Evolutionary conservation across 2,329 filamentous ascomycete species (phyloP).

Genomic region (Aureobasidium lini): DNA sequence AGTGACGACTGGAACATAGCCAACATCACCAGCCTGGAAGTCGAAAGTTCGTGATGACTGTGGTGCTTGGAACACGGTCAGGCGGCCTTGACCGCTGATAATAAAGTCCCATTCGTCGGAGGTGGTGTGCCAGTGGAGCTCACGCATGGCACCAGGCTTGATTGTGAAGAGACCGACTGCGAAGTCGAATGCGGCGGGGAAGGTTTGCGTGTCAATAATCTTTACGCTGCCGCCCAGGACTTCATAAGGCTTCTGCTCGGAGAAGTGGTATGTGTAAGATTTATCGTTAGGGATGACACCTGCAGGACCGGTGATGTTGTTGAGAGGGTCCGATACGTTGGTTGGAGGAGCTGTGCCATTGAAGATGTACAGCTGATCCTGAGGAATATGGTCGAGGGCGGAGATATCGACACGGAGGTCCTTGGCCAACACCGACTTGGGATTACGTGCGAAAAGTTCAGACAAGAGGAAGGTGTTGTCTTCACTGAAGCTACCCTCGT

Average conservation of each 20-base stretch:
- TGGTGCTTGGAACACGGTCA: conserved; percentile 50
- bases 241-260: conserved; percentile 40
- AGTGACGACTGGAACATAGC: conserved; percentile 48
- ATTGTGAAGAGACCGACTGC: conserved; percentile 51
- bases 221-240: conserved; percentile 53
- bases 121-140: conserved; percentile 57
- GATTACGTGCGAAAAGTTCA: conserved; percentile 43
- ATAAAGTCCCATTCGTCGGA: conserved; percentile 58
- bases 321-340: conserved; percentile 27
- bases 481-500: conserved; percentile 52
- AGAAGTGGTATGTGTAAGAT: conserved; percentile 38
- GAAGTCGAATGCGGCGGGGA: conserved; percentile 50
- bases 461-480: conserved; percentile 53
- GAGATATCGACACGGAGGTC: conserved; percentile 33
- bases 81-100: conserved; percentile 47
- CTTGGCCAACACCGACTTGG: conserved; percentile 35
- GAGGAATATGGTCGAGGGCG: conserved; percentile 31
- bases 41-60: conserved; percentile 48
- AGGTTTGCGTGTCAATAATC: conserved; percentile 50
- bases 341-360: conserved; percentile 31
- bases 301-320: conserved; percentile 38
- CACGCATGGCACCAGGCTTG: conserved; percentile 56
- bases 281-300: conserved; percentile 25
- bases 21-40: conserved; percentile 53
- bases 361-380: conserved; percentile 37